Conservation (phyloP, 108 stramenopile species). For the Pseudonitzschia delicatissima region DNA sequence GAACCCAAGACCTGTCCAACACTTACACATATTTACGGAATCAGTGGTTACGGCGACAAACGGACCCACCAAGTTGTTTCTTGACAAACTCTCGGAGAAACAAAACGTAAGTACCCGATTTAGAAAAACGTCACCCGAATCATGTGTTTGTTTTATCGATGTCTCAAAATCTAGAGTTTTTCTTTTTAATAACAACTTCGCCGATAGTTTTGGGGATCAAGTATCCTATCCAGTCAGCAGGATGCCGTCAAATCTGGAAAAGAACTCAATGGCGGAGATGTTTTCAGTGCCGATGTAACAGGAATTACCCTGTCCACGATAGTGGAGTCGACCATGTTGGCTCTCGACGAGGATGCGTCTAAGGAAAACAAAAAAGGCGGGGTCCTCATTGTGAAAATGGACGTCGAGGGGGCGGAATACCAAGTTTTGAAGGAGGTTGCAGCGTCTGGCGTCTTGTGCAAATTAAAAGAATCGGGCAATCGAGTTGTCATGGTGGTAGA, state of each 20-base stretch:
- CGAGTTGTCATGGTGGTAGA: conserved; percentile 35
- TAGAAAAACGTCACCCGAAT: background rate
- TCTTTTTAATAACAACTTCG: no score
- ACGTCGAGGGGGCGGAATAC: conserved; percentile 56
- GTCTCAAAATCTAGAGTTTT: no score
- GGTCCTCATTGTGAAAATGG: conserved; percentile 46
- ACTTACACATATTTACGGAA: conserved; percentile 46
- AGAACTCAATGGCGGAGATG: conserved; percentile 15
- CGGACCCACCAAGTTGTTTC: conserved; percentile 38
- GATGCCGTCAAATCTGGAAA: conserved; percentile 37
- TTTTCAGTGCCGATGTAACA: conserved; percentile 29
- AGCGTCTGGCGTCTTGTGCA: conserved; percentile 29
- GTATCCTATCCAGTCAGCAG: conserved; percentile 37
- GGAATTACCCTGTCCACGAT: conserved; percentile 34
- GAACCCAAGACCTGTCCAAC: conserved; percentile 35
- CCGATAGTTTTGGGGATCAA: conserved; percentile 46
- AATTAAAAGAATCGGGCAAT: conserved; percentile 31
- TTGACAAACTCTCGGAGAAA: conserved; percentile 37
- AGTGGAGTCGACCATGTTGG: conserved; percentile 17
- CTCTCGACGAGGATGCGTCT: conserved; percentile 15
- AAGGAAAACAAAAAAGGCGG: conserved; percentile 27
- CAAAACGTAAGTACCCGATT: conserved; percentile 23
- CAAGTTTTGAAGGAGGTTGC: conserved; percentile 36
- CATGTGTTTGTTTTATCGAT: background rate
- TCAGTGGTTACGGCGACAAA: conserved; percentile 40